These are phyloP conservation scores for Pyricularia pennisetigena DNA, from an alignment of 2,329 filamentous ascomycete genomes.

Conservation along the genomic window DNA sequence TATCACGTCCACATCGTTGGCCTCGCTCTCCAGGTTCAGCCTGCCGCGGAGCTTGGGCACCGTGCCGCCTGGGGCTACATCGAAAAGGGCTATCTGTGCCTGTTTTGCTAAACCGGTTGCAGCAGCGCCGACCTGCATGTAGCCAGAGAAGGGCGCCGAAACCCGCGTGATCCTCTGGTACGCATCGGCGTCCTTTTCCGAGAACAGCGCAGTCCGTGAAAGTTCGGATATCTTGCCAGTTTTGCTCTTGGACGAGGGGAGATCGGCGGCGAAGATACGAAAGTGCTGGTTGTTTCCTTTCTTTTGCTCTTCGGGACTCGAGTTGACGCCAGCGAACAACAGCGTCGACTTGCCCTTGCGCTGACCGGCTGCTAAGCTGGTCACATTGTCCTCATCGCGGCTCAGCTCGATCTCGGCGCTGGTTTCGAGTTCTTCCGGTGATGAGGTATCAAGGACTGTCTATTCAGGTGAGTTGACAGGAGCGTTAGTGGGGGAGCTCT, in stretches of 20 bases:
- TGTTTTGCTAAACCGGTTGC: slow-evolving; percentile 69
- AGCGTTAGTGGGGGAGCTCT: background rate
- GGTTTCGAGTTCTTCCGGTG: slow-evolving; percentile 48
- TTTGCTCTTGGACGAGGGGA: slow-evolving; percentile 11
- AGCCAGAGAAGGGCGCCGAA: slow-evolving; percentile 36
- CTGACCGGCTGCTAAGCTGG: slow-evolving; percentile 59
- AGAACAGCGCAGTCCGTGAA: slow-evolving; percentile 42
- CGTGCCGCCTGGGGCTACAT: slow-evolving; percentile 38
- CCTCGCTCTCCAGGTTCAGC: slow-evolving; percentile 43
- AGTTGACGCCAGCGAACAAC: slow-evolving; percentile 75
- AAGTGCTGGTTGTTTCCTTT: slow-evolving; percentile 79
- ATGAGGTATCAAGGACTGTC: slow-evolving; percentile 64
- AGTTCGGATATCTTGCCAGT: slow-evolving; percentile 37
- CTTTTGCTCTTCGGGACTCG: slow-evolving; percentile 59
- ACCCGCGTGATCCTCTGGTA: slow-evolving; percentile 53
- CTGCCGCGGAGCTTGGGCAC: slow-evolving; percentile 35
- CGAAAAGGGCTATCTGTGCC: slow-evolving; percentile 73
- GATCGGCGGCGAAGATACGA: slow-evolving; percentile 58
- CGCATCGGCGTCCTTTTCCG: slow-evolving; percentile 35
- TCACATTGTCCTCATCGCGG: slow-evolving; percentile 80
- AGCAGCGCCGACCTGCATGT: slow-evolving; percentile 62
- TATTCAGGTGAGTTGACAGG: slow-evolving; percentile 19
- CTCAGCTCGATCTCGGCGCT: slow-evolving; percentile 69
- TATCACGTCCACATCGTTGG: slow-evolving; percentile 60
- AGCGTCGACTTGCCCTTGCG: slow-evolving; percentile 44